Evolutionary conservation across 805 yeast genomes (phyloP).

Genomic region (Lachancea thermotolerans): DNA sequence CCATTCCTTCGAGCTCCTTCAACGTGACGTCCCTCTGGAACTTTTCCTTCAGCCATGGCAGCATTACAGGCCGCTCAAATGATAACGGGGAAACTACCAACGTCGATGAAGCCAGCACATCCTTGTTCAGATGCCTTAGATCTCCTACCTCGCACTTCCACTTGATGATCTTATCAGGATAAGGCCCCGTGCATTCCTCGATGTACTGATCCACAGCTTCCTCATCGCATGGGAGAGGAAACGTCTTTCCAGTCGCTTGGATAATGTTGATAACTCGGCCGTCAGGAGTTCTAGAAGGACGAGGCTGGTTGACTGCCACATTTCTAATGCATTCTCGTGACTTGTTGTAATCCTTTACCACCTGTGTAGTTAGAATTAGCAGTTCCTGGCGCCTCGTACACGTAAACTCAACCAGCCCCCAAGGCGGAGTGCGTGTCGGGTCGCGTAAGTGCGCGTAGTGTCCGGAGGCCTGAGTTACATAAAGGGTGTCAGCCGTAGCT

Average conservation of each 20-base stretch:
- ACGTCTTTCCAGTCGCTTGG: too few relatives aligned
- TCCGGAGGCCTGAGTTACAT: background rate
- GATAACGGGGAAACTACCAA: constrained; percentile 3
- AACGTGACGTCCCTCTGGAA: constrained; percentile 2
- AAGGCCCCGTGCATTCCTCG: background rate
- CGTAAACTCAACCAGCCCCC: background rate
- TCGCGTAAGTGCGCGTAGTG: background rate
- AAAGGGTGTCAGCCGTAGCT: background rate
- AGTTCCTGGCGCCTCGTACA: background rate
- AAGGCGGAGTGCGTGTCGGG: background rate
- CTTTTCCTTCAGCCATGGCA: constrained; percentile 5
- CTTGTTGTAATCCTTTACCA: background rate
- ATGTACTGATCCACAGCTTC: background rate
- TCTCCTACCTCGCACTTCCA: constrained; percentile 7
- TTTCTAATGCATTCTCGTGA: background rate
- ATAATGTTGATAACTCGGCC: too few relatives aligned
- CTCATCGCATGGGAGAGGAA: too few relatives aligned
- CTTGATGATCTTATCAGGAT: background rate
- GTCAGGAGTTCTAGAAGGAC: too few relatives aligned
- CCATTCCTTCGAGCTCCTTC: constrained; percentile 8
- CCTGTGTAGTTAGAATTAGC: background rate
- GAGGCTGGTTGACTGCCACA: too few relatives aligned
- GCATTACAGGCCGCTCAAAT: constrained; percentile 7
- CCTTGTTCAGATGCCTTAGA: constrained; percentile 2
- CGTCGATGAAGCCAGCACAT: constrained; percentile 4